Evolutionary conservation across 805 yeast species (phyloP), one percentile per base, ranked within the genome.

Genomic region (Sporopachydermia lactativora): DNA sequence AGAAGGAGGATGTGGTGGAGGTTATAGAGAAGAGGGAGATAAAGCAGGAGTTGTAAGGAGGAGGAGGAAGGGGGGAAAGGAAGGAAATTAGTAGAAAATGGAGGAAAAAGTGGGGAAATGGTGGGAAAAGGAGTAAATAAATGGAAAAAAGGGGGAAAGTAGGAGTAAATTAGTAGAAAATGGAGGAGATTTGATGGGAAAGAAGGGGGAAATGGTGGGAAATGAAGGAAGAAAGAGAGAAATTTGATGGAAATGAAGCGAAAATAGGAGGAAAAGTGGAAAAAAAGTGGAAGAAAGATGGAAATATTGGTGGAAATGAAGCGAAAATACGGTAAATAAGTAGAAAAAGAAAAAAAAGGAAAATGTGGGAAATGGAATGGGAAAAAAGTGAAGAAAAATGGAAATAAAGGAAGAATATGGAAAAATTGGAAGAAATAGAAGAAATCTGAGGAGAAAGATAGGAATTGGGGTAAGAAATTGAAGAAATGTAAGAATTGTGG

Each of bases 1-100:
- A 75, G 48, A 76, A 65, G 15, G 96, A 94, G 14, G 97, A 92
- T 59, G 52, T 64, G 3, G 65, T 92, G 17, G 79, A 83, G 52
- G 78, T 76, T 2, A 75, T 70, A 48, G 95, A 86, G 57, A 81
- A 77, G 47, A 62, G 73, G 5, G 64, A 64, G 41, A 64, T 76
- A 15, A 70, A 75, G 44, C 66, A 81, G 51, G 73, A 67, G 51
- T 53, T 71, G 49, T 69, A 50, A 57, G 42, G 36, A 41, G 17
- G 37, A 17, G 13, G 8, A 8, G n/a, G 8, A 24, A n/a, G 13
- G 13, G n/a, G n/a, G n/a, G 31, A n/a, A 24, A 24, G 8, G 8
- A 24, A 8, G 31, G 8, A 24, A n/a, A 24, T 8, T 8, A 8
- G 31, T 8, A 8, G 8, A 24, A n/a, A 24, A 8, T 8, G 31